These are phyloP conservation scores for Corylus heterophylla DNA, from an alignment of 306 rosid species.

Conservation along the genomic window DNA sequence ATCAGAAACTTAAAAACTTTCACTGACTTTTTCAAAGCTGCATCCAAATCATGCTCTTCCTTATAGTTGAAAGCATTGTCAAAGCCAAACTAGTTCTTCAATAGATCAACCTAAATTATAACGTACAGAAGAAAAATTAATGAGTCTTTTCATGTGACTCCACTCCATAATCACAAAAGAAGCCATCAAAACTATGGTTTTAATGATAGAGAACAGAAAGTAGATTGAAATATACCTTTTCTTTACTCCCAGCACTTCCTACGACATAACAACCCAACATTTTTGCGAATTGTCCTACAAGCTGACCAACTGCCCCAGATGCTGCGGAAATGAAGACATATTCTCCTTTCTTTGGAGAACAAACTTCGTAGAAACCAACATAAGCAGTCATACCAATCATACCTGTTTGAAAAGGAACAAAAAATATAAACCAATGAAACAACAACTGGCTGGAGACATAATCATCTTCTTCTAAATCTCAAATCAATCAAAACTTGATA, in stretches of 20 bases:
- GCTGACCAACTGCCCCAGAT: constrained; percentile 14
- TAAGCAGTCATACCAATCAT: constrained; percentile 26
- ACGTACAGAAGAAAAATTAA: too few relatives aligned
- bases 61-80: constrained; percentile 22
- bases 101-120: neutral
- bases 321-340: constrained; percentile 22
- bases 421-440: too few relatives aligned
- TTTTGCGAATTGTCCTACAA: constrained; percentile 13
- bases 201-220: neutral
- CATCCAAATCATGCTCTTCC: constrained; percentile 24
- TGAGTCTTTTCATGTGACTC: too few relatives aligned
- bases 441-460: too few relatives aligned
- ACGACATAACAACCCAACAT: neutral
- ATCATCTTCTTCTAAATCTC: too few relatives aligned
- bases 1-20: too few relatives aligned
- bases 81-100: constrained; percentile 5
- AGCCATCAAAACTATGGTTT: too few relatives aligned
- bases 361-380: constrained; percentile 15
- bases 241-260: constrained; percentile 8
- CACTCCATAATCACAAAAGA: too few relatives aligned
- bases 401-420: neutral
- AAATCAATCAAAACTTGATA: too few relatives aligned
- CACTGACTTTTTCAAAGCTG: neutral
- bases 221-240: neutral
- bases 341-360: constrained; percentile 19